Conservation (phyloP, 495 filamentous ascomycete species). For the Penicillium roqueforti region DNA sequence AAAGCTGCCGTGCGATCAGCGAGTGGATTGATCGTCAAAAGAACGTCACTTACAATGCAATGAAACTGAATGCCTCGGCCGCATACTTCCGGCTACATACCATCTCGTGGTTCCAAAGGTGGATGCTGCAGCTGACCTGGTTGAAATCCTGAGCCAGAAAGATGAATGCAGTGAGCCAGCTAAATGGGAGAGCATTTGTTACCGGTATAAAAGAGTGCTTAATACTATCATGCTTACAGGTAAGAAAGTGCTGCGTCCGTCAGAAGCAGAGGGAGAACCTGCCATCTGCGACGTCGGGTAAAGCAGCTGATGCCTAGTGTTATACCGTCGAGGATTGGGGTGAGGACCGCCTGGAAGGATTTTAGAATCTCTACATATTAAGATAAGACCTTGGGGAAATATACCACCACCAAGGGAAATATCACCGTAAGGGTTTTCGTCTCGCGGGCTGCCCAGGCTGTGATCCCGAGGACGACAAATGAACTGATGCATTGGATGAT, state of each 20-base stretch:
- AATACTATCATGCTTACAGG: constrained; percentile 5
- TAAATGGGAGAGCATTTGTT: neutral
- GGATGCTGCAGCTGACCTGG: constrained; percentile 8
- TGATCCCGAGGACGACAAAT: constrained; percentile 22
- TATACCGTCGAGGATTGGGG: constrained; percentile 5
- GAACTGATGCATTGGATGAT: constrained; percentile 14
- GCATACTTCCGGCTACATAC: constrained; percentile 19
- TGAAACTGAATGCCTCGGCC: constrained; percentile 22
- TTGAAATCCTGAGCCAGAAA: constrained; percentile 23
- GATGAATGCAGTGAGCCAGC: constrained; percentile 23
- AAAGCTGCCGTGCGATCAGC: neutral
- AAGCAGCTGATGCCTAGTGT: constrained; percentile 11
- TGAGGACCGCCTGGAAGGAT: constrained; percentile 7
- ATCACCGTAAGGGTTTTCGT: constrained; percentile 24
- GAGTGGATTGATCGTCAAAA: too few species aligned
- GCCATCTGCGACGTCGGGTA: constrained; percentile 9
- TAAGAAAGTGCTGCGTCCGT: constrained; percentile 15
- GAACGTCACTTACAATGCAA: constrained; percentile 19
- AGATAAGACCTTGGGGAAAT: neutral
- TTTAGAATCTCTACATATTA: neutral
- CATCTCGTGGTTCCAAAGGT: constrained; percentile 17
- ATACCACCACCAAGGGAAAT: constrained; percentile 15
- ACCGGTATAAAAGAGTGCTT: neutral
- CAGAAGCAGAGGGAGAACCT: constrained; percentile 10
- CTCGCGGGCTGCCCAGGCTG: constrained; percentile 16